A percentile compares a stretch with the other conserved stretches of the same genome.
These are phyloP conservation scores for Lasiosphaeris hirsuta DNA, from an alignment of 495 filamentous ascomycete genomes.

Conservation along the genomic window DNA sequence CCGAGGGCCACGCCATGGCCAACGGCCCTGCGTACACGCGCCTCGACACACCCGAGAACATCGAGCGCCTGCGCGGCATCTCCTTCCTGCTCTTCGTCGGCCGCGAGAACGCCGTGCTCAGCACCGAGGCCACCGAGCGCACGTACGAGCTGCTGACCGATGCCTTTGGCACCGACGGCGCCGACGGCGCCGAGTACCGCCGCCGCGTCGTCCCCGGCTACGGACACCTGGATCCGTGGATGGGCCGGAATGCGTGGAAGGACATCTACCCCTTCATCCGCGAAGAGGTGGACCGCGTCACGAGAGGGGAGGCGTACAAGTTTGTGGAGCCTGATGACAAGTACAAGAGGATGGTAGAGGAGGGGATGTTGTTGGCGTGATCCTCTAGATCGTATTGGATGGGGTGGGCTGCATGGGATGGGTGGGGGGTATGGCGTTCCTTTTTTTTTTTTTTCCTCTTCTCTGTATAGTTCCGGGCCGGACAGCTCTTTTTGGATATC, in stretches of 20 bases:
- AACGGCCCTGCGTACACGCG: slow-evolving; percentile 45
- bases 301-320: slow-evolving; percentile 34
- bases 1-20: slow-evolving; percentile 47
- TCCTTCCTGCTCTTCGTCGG: slow-evolving; percentile 59
- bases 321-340: slow-evolving; percentile 41
- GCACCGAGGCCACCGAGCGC: slow-evolving; percentile 53
- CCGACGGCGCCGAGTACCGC: slow-evolving; percentile 43
- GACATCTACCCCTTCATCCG: slow-evolving; percentile 61
- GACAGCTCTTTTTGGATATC: too few relatives aligned
- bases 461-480: too few relatives aligned
- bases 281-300: slow-evolving; percentile 52
- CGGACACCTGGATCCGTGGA: slow-evolving; percentile 66
- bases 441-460: too few relatives aligned
- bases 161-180: slow-evolving; percentile 42
- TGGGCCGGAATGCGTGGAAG: slow-evolving; percentile 58
- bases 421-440: too few relatives aligned
- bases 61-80: slow-evolving; percentile 51
- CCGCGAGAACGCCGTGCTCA: slow-evolving; percentile 57
- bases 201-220: slow-evolving; percentile 57
- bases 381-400: too few relatives aligned
- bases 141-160: slow-evolving; percentile 56
- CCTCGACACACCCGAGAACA: slow-evolving; percentile 48
- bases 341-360: slow-evolving; percentile 42
- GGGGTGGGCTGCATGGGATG: too few relatives aligned
- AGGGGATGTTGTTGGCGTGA: slow-evolving; percentile 31